phyloP scores from a whole-genome alignment of 2,329 filamentous ascomycete genomes.

The Botrytis deweyae region DNA sequence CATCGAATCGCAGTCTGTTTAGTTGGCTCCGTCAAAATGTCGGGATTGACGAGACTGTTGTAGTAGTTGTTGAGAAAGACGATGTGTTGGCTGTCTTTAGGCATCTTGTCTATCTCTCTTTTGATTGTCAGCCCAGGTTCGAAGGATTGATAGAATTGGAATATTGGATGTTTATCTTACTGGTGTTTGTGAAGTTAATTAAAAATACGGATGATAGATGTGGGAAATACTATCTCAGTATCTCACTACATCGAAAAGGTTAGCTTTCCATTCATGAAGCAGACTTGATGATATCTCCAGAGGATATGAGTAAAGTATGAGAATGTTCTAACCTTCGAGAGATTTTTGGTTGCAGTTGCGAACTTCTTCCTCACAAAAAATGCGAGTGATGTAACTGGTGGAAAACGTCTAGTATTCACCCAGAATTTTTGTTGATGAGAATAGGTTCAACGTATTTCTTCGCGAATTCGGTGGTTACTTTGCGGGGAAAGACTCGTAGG shows the following conservation, averaged over 20 bases:
- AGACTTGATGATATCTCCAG: background rate
- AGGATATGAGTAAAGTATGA: background rate
- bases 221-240: too few species aligned
- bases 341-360: too few species aligned
- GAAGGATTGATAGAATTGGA: background rate
- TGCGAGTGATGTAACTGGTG: too few species aligned
- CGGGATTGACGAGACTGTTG: background rate
- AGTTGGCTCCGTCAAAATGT: background rate
- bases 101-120: background rate
- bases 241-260: background rate
- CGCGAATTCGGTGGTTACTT: background rate
- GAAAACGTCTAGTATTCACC: background rate
- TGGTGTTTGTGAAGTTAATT: fast-evolving
- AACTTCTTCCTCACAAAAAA: background rate
- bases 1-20: background rate
- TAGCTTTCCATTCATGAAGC: background rate
- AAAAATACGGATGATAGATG: too few species aligned
- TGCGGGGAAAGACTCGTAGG: background rate
- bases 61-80: background rate
- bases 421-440: background rate
- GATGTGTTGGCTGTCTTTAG: background rate
- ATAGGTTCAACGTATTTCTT: too few species aligned
- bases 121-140: background rate
- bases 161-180: background rate
- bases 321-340: background rate